Base-by-base conservation (phyloP, 805 yeast species). In the Saccharomyces jurei region DNA sequence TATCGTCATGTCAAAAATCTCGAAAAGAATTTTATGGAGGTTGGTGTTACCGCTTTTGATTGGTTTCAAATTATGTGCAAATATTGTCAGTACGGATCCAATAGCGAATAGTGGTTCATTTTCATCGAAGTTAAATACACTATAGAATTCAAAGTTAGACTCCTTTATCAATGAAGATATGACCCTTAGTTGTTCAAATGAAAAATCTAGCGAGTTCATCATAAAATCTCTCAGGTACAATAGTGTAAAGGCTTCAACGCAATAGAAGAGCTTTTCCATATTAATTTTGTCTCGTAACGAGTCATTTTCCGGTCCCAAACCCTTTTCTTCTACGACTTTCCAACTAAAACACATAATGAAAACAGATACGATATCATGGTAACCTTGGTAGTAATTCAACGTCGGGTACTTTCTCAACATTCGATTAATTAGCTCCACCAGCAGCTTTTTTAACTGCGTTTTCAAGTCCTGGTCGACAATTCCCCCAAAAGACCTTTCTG, bases 361-460 rank as follows among this genome's bases (percentile, higher is more conserved):
- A 4, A 87, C 77, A 41, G 87, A 77, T 1, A 89, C 90, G 22
- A 94, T 74, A 63, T 94, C 98, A 69, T 92, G 98, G 68, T 79
- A 89, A 0, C 99, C 99, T 70, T 92, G 99, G 68, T 90, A 92
- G 69, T 92, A 92, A 55, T 81, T 75, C 46, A 91, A 72, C 3
- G 69, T 63, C 0, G 91, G 91, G 59, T 84, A 73, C 14, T 74
- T 76, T 44, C 89, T 71, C 13, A 94, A 73, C 2, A 89, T 74
- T 21, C 74, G 72, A 13, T 79, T 68, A 3, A 89, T 77, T 13
- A 84, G 58, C 4, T 66, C 66, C 5, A 61, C 56, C 6, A 77
- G 55, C 1, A 61, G 28, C 2, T 49, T 41, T 49, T 65, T 64
- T 49, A 71, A 54, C 4, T 51, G n/a, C 1, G 46, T 51, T 47